Evolutionary conservation across 495 filamentous ascomycete species (phyloP), one percentile per base, ranked within the genome.

Genomic region (Lasiosphaeris hirsuta): DNA sequence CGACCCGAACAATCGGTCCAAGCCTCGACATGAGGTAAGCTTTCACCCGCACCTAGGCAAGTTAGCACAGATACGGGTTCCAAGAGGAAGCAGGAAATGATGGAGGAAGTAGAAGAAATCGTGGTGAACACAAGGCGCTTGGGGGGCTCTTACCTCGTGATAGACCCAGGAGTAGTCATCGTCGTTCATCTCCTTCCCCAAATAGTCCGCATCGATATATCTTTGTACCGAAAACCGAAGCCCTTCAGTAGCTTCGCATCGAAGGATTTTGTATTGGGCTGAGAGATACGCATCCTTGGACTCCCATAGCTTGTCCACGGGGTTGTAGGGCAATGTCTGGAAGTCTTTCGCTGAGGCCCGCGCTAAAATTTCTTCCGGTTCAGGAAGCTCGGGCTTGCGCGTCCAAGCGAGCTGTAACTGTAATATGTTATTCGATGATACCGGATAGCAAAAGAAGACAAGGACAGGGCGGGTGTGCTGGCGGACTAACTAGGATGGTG

Each of bases 1-100:
- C 81, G 11, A 94, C 69, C 35, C 86, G 82, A 39, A 80, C 78
- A 14, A 86, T 84, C 10, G 90, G 75, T 0, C 89, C 90, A 14
- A 78, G 70, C 7, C 69, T 70, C 1, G 86, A 73, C 63, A 90
- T 83, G 0, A 85, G 81, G 18, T 90, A 72, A 0, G 83, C 83
- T 23, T 67, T 78, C 40, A 94, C 76, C 35, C 82, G 80, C 10
- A 92, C 87, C 89, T 92, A 39, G 6, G 53, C 38, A 33, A 35
- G 11, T 42, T 57, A 54, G 33, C 10, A 48, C 30, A 44, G 33
- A 38, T 30, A 30, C 23, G 23, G 5, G 23, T 30, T 30, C 23
- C 2, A 30, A 30, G 23, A 30, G 2, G 5, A 30, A 30, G 23
- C 23, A 30, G 7, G 34, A 50, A 50, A n/a, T 39, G 51, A 35